Base-by-base conservation (phyloP, 345 rosid species). In the Boechera retrofracta region DNA sequence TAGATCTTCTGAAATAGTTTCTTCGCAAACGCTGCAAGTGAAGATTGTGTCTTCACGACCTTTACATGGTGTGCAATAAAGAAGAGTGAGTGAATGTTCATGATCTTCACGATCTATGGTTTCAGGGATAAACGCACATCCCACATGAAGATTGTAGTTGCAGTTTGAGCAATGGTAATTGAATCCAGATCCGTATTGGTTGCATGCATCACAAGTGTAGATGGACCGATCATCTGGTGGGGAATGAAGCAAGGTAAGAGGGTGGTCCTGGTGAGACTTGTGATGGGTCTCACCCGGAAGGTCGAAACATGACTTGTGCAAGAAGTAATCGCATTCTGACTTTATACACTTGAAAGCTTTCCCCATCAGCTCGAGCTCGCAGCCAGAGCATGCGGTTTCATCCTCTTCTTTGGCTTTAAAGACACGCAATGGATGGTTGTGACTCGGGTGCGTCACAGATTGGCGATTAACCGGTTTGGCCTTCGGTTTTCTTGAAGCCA, bases 291-390 rank as follows among this genome's bases (percentile, higher is more conserved):
- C 18, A 51, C 35, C 3, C 12, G 72, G 49, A 32, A 67, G 60
- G 36, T 52, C 49, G 48, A 67, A 67, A 36, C 72, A 67, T 53
- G 72, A 68, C 60, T 68, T 68, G 71, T 67, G 59, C 9, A 28
- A 54, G 35, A 54, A 54, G 59, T 54, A 54, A 54, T 54, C 35
- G 9, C 60, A 56, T 3, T 56, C 38, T 56, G 60, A 57, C 24
- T 57, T 32, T 15, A 57, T 57, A 32, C 62, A 57, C 12, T 57
- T 57, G 62, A 57, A 57, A 57, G 62, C 41, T 57, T 32, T 24
- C 5, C 62, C 62, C 0, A 32, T 52, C 0, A 68, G 15, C 49
- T 53, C 61, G 33, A 68, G 61, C 36, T 53, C 61, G 38, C 72
- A 53, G 1, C 62, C 72, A 32, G 61, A 68, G 9, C 72, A 53